Base-by-base conservation (phyloP, 805 yeast species). In the Myxozyma sirexii region DNA sequence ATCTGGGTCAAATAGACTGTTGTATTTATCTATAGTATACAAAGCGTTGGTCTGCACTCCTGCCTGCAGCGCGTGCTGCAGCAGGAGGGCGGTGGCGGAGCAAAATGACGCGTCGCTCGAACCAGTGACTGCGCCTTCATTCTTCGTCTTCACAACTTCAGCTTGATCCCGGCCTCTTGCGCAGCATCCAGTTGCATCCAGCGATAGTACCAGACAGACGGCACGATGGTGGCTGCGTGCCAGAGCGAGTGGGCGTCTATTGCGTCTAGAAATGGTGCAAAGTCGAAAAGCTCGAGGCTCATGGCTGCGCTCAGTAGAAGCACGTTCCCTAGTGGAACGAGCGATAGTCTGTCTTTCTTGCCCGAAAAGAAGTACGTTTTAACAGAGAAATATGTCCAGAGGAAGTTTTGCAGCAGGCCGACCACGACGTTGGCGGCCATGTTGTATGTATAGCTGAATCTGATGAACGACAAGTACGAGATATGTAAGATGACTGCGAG, bases 171-270 rank as follows among this genome's bases (percentile, higher is more conserved):
- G n/a, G 57, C 54, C 53, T 59, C 65, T n/a, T 29, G 39, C 26
- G 49, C 48, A n/a, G 65, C 60, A 57, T 77, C 80, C 46, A 59
- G 56, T 33, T 52, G 49, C 73, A 77, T 72, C 74, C 79, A 80
- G 56, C 81, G 82, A 71, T 87, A 92, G 83, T 96, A 83, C 62
- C 82, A 80, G 59, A 82, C 75, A 0, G 93, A 84, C 0, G 98
- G 98, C 69, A 90, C 72, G 1, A 92, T 84, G 0, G 99, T 94
- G 21, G 89, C 82, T 27, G 88, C 79, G 72, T 94, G 99, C 99
- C 99, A 94, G 41, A 93, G 69, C 0, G 97, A 84, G 74, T 94
- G 99, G 0, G 97, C 96, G 74, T 94, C 99, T 0, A 94, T 68
- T 41, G 88, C 79, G 66, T 80, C 87, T 52, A 69, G 75, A 39